These are phyloP conservation scores for Deinandra increscens DNA, from an alignment of 129 eudicot species.

Conservation along the genomic window DNA sequence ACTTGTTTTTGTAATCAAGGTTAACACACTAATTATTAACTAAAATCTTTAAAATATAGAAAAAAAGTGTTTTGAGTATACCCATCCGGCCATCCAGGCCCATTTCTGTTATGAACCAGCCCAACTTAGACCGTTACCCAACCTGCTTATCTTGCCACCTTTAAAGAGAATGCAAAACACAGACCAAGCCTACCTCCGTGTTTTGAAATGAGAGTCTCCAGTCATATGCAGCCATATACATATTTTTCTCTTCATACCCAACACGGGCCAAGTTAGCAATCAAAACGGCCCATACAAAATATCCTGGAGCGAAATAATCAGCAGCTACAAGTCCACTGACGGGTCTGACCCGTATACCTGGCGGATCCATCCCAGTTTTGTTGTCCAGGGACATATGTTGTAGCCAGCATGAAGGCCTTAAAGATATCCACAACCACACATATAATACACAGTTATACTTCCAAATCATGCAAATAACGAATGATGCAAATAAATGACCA, in stretches of 20 bases:
- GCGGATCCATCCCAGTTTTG: constrained; percentile 90
- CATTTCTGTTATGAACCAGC: background rate
- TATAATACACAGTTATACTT: constrained; percentile 12
- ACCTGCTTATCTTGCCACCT: constrained; percentile 1
- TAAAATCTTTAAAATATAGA: background rate
- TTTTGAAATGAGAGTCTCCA: constrained; percentile 96
- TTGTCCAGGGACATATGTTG: constrained; percentile 93
- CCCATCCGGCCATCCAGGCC: background rate
- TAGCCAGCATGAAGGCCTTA: constrained; percentile 96
- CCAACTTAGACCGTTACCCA: background rate
- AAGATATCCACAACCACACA: constrained; percentile 18
- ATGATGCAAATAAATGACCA: background rate
- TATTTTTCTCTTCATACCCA: constrained; percentile 90
- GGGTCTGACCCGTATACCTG: constrained; percentile 83
- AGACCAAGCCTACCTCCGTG: constrained; percentile 63
- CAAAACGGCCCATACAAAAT: constrained; percentile 97
- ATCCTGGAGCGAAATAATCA: constrained; percentile 95
- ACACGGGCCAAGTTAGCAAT: constrained; percentile 89
- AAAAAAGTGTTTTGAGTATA: background rate
- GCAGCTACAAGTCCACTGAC: constrained; percentile 97
- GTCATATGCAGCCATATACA: constrained; percentile 98
- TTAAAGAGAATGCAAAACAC: background rate
- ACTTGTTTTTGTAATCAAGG: too few species aligned
- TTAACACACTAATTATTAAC: background rate
- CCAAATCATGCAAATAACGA: background rate